phyloP scores from a whole-genome alignment of 768 basidiomycete genomes.

The Tephrocybe rancida region DNA sequence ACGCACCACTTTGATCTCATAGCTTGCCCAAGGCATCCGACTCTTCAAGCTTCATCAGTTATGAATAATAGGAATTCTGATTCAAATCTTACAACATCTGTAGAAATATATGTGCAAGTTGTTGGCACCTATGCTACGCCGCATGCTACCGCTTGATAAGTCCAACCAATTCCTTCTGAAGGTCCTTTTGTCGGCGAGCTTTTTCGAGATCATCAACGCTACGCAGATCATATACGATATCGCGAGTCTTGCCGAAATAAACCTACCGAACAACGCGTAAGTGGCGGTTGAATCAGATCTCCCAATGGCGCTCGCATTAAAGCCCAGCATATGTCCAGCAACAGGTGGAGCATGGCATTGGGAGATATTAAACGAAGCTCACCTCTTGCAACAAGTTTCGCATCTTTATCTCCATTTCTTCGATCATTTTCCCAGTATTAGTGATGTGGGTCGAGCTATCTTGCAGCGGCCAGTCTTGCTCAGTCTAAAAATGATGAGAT shows the following conservation, averaged over 20 bases:
- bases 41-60: no score
- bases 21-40: no score
- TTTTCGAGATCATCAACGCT: conserved; percentile 86
- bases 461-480: conserved; percentile 84
- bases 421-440: conserved; percentile 94
- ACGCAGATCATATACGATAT: conserved; percentile 91
- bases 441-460: conserved; percentile 84
- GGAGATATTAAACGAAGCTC: conserved; percentile 12
- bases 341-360: not conserved
- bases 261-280: conserved; percentile 47
- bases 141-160: conserved; percentile 72
- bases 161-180: conserved; percentile 90
- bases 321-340: not conserved
- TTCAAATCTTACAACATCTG: not conserved
- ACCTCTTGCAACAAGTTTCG: conserved; percentile 91
- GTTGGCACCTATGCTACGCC: not conserved
- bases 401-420: conserved; percentile 99
- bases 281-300: not conserved
- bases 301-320: not conserved
- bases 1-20: not conserved
- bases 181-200: conserved; percentile 75
- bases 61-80: not conserved
- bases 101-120: not conserved
- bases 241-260: conserved; percentile 96
- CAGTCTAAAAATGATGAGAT: conserved; percentile 50